Evolutionary conservation across 192 early-diverging fungal genomes (phyloP).

Genomic region (Obelidium mucronatum): DNA sequence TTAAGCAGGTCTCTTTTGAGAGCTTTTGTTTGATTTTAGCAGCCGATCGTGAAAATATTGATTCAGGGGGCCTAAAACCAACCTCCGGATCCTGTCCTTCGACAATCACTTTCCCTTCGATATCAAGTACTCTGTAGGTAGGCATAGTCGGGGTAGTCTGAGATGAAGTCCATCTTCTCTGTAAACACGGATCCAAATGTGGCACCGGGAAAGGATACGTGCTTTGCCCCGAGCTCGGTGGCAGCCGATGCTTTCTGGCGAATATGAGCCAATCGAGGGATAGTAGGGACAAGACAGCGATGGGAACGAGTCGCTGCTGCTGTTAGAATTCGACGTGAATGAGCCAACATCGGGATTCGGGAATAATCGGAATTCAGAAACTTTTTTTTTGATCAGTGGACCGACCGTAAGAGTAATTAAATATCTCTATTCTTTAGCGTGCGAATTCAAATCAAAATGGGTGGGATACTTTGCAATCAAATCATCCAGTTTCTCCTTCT

Average conservation of each 20-base stretch:
- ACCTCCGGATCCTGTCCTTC: conserved; percentile 72
- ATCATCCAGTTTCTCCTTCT: conserved; percentile 79
- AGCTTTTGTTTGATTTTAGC: conserved; percentile 66
- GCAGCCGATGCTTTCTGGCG: too few relatives aligned
- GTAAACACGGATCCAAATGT: conserved; percentile 54
- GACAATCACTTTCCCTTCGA: conserved; percentile 78
- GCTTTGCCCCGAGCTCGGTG: background rate
- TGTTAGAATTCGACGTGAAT: too few relatives aligned
- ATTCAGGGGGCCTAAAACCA: background rate
- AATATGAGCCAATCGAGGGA: too few relatives aligned
- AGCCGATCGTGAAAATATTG: too few relatives aligned
- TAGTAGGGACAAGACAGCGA: too few relatives aligned
- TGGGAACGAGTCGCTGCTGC: too few relatives aligned
- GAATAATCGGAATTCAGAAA: too few relatives aligned
- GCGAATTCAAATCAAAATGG: conserved; percentile 20
- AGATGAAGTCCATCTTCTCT: conserved; percentile 51
- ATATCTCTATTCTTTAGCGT: too few relatives aligned
- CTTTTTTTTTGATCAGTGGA: too few relatives aligned
- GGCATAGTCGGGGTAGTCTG: conserved; percentile 68
- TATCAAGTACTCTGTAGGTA: conserved; percentile 95
- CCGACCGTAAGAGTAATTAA: too few relatives aligned
- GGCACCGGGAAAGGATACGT: conserved; percentile 58
- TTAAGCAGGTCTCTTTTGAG: conserved; percentile 74
- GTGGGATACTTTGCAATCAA: conserved; percentile 68
- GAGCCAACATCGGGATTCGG: too few relatives aligned